Percentiles rank a stretch among this genome's conserved stretches.
phyloP scores from a whole-genome alignment of 495 filamentous ascomycete genomes.

The Margaritispora aquatica region DNA sequence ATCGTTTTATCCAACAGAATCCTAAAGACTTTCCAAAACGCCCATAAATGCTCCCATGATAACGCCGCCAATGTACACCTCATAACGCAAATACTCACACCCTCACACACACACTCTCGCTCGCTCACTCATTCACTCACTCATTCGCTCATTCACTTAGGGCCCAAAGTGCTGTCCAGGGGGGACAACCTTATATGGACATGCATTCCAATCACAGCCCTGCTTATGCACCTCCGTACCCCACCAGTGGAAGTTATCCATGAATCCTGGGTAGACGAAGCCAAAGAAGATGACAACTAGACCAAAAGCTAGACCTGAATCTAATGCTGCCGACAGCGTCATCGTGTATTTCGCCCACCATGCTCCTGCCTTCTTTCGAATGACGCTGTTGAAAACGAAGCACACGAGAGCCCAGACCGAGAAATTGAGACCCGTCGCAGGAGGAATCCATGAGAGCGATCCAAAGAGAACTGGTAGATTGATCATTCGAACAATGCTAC shows the following conservation, averaged over 20 bases:
- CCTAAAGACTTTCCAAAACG: too few relatives aligned
- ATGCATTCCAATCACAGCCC: constrained; percentile 62
- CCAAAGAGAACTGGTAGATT: constrained; percentile 70
- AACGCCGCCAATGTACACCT: too few relatives aligned
- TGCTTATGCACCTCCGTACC: constrained; percentile 64
- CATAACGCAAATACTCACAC: not conserved
- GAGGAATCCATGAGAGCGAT: constrained; percentile 73
- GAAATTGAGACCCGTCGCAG: constrained; percentile 80
- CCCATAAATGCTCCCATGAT: too few relatives aligned
- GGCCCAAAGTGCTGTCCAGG: constrained; percentile 54
- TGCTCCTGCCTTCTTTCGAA: constrained; percentile 53
- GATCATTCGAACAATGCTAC: constrained; percentile 53
- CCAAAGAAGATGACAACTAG: constrained; percentile 80
- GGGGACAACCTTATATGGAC: constrained; percentile 44
- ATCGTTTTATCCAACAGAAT: too few relatives aligned
- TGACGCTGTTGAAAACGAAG: constrained; percentile 71
- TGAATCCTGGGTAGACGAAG: constrained; percentile 64
- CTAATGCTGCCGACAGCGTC: constrained; percentile 75
- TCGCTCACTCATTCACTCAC: not conserved
- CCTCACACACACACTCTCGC: not conserved
- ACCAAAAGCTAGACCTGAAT: constrained; percentile 73
- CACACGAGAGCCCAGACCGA: constrained; percentile 77
- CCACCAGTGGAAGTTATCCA: constrained; percentile 65
- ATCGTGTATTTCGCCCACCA: constrained; percentile 93
- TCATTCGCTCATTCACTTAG: not conserved